Evolutionary conservation across 2,329 filamentous ascomycete genomes (phyloP).

Genomic region (Aaosphaeria arxii): DNA sequence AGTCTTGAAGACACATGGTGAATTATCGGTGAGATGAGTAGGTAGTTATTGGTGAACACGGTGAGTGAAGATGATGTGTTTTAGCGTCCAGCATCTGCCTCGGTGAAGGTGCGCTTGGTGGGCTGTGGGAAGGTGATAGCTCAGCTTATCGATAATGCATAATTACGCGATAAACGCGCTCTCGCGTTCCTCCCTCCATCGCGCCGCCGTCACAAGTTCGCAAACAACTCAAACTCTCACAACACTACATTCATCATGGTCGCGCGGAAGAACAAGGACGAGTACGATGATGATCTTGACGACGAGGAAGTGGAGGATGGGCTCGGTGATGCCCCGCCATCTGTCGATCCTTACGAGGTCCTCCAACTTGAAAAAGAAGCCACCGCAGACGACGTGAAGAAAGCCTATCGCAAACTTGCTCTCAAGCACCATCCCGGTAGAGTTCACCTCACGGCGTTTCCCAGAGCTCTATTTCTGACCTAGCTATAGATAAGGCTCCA

Average conservation of each 20-base stretch:
- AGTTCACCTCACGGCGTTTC: slow-evolving; percentile 10
- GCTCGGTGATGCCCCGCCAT: slow-evolving; percentile 56
- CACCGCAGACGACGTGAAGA: slow-evolving; percentile 77
- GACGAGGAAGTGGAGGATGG: slow-evolving; percentile 46
- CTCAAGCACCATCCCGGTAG: slow-evolving; percentile 74
- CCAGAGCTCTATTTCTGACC: background rate
- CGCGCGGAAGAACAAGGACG: background rate
- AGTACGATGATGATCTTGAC: slow-evolving; percentile 4
- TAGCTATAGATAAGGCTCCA: slow-evolving; percentile 67
- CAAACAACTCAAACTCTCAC: no score
- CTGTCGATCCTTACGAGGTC: slow-evolving; percentile 74
- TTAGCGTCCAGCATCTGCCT: background rate
- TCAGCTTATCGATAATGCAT: background rate
- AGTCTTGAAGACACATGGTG: slow-evolving; percentile 11
- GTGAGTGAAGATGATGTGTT: background rate
- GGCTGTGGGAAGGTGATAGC: no score
- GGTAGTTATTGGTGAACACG: background rate
- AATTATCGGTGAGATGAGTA: background rate
- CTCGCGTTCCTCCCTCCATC: no score
- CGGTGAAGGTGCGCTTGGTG: no score
- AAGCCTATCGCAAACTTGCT: slow-evolving; percentile 86
- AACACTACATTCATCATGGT: background rate
- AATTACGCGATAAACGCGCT: no score
- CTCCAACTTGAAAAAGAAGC: slow-evolving; percentile 70
- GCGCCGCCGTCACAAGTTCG: no score